phyloP scores from a whole-genome alignment of 768 basidiomycete genomes.

The Calocera viscosa region DNA sequence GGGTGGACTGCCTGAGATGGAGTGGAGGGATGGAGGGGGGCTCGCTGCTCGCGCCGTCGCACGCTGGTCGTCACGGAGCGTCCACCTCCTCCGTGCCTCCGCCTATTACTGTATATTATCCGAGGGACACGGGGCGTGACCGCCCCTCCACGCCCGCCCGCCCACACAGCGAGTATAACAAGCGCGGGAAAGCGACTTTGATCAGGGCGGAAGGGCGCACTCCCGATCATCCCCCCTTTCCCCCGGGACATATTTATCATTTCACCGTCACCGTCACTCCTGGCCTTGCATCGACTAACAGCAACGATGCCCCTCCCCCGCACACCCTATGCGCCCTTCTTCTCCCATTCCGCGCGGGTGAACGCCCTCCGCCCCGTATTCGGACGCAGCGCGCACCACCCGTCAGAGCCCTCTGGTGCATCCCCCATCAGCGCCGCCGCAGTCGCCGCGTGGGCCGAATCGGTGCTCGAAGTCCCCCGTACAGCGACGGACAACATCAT shows the following conservation, averaged over 20 bases:
- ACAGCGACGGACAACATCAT: neutral
- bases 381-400: slow-evolving; percentile 13
- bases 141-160: neutral
- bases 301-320: neutral
- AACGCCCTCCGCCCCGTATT: slow-evolving; percentile 11
- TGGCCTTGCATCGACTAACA: neutral
- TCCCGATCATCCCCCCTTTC: neutral
- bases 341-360: slow-evolving; percentile 18
- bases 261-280: neutral
- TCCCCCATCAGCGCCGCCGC: neutral
- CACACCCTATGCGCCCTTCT: slow-evolving; percentile 30
- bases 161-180: neutral
- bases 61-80: neutral
- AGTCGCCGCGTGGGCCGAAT: neutral
- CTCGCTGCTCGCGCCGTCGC: neutral
- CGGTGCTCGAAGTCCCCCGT: slow-evolving; percentile 2
- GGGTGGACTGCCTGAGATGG: neutral
- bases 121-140: slow-evolving; percentile 41
- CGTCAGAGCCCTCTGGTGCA: neutral
- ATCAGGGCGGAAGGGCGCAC: too few species aligned
- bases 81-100: slow-evolving; percentile 6
- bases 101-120: slow-evolving; percentile 42
- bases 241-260: neutral
- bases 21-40: neutral
- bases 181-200: too few species aligned